Evolutionary conservation across 108 stramenopile species (phyloP).

Genomic region (Stephanodiscus minutulus): DNA sequence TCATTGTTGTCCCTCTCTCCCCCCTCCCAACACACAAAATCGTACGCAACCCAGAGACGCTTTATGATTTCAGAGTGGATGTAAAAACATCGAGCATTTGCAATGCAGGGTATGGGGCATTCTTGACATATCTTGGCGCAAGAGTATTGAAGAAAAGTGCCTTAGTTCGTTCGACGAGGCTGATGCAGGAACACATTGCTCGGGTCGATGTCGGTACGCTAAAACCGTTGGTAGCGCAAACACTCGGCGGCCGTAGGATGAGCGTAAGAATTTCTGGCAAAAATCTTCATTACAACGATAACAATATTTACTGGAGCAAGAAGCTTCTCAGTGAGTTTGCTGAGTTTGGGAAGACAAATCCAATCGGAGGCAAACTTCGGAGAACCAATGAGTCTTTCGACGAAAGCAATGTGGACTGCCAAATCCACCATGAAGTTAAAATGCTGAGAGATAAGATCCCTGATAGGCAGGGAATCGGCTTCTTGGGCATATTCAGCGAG

Average conservation of each 20-base stretch:
- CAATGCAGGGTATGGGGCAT: constrained; percentile 69
- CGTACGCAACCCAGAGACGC: constrained; percentile 32
- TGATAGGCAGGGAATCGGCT: constrained; percentile 27
- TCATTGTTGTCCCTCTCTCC: no score
- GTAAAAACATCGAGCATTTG: constrained; percentile 58
- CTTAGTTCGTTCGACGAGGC: constrained; percentile 11
- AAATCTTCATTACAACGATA: constrained; percentile 50
- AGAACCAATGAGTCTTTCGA: constrained; percentile 10
- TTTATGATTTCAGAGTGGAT: constrained; percentile 60
- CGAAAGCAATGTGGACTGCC: constrained; percentile 22
- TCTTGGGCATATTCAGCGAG: constrained; percentile 33
- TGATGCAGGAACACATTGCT: constrained; percentile 5
- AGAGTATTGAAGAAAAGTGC: constrained; percentile 41
- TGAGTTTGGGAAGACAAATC: not conserved
- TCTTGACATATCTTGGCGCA: constrained; percentile 69
- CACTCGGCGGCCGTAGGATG: constrained; percentile 30
- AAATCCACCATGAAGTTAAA: constrained; percentile 24
- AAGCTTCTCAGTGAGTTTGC: constrained; percentile 10
- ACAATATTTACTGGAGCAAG: constrained; percentile 40
- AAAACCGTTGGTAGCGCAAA: constrained; percentile 28
- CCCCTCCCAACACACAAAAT: not conserved
- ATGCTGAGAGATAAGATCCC: constrained; percentile 17
- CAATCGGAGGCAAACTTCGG: not conserved
- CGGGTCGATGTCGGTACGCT: not conserved
- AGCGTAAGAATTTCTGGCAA: constrained; percentile 51